A percentile compares a stretch with the other conserved stretches of the same genome.
phyloP scores from a whole-genome alignment of 352 stramenopile genomes.

The Pythium coloratum region DNA sequence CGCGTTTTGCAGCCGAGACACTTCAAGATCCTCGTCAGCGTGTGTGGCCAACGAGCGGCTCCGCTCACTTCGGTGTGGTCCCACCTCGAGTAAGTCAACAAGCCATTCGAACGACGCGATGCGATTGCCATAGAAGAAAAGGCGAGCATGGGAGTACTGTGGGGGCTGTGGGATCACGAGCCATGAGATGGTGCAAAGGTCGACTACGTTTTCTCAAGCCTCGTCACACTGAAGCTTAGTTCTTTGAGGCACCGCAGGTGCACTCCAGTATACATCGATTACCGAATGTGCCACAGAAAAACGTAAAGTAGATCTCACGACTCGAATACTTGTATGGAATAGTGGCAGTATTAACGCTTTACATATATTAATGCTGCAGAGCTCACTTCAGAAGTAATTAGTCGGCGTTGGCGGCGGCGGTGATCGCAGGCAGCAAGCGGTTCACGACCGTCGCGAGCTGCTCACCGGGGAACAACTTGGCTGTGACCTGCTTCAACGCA shows the following conservation, averaged over 20 bases:
- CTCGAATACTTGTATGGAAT: background rate
- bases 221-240: background rate
- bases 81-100: background rate
- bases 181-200: slow-evolving; percentile 1
- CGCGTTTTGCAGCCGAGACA: background rate
- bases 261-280: too few species aligned
- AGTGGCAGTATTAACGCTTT: too few species aligned
- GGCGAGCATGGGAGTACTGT: background rate
- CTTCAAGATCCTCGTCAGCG: slow-evolving; percentile 6
- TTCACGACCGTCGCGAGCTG: slow-evolving; percentile 1
- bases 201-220: background rate
- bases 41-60: background rate
- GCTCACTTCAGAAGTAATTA: background rate
- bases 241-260: background rate
- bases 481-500: slow-evolving; percentile 7
- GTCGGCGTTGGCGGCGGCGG: background rate
- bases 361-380: background rate
- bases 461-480: slow-evolving; percentile 12
- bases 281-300: too few species aligned
- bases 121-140: background rate
- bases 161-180: background rate
- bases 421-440: slow-evolving; percentile 3
- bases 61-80: slow-evolving; percentile 1
- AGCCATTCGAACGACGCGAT: background rate
- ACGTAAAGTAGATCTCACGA: background rate